phyloP scores from a whole-genome alignment of 331 rosid genomes.

The Rhamnella rubrinervis region DNA sequence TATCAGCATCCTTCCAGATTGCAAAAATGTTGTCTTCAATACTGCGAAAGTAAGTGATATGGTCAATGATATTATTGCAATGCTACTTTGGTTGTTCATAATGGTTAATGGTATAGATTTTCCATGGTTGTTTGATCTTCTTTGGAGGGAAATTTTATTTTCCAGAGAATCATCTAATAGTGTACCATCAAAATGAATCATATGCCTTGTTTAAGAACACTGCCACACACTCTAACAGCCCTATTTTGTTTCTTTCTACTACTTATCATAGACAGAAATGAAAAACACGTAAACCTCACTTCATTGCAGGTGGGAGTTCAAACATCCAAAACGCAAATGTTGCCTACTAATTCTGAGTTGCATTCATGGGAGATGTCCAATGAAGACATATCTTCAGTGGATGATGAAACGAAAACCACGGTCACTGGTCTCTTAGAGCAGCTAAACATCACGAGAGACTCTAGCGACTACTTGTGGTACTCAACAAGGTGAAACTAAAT shows the following conservation, averaged over 20 bases:
- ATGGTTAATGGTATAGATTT: neutral
- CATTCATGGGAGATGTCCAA: conserved; percentile 32
- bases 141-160: neutral
- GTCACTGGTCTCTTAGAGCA: conserved; percentile 40
- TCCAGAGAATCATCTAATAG: neutral
- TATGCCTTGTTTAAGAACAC: neutral
- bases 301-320: conserved; percentile 41
- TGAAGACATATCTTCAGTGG: conserved; percentile 36
- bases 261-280: neutral
- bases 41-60: conserved; percentile 45
- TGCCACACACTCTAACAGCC: neutral
- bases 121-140: neutral
- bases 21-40: conserved; percentile 40
- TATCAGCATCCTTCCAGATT: conserved; percentile 50
- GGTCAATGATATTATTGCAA: neutral
- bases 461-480: conserved; percentile 45
- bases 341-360: conserved; percentile 19
- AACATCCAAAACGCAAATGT: conserved; percentile 29
- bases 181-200: neutral
- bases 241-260: neutral
- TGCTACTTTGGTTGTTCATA: neutral
- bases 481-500: conserved; percentile 31
- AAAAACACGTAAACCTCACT: conserved; percentile 8
- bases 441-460: conserved; percentile 40
- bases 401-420: conserved; percentile 22